These are phyloP conservation scores for Rostrohypoxylon terebratum DNA, from an alignment of 495 filamentous ascomycete species.

Conservation along the genomic window DNA sequence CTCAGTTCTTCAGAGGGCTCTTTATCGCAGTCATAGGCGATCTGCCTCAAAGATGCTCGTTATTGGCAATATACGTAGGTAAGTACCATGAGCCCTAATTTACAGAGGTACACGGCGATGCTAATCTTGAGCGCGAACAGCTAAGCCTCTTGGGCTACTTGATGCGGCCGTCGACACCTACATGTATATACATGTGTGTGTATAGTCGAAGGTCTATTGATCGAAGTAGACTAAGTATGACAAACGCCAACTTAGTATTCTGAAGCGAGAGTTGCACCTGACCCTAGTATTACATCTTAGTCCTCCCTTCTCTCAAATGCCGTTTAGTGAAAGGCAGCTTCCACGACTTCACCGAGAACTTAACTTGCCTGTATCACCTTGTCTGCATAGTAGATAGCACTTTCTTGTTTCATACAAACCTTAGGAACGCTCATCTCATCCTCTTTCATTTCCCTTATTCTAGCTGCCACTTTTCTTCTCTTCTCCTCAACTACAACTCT, in stretches of 20 bases:
- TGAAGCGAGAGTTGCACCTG: not conserved
- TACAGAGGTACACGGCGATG: not conserved
- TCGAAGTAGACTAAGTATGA: not conserved
- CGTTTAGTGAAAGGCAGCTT: not conserved
- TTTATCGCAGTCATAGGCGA: not conserved
- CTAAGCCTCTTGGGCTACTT: no score
- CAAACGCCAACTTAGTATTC: not conserved
- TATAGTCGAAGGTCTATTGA: no score
- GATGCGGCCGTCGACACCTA: no score
- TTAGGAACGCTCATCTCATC: not conserved
- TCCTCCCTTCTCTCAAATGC: not conserved
- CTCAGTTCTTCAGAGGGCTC: not conserved
- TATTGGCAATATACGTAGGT: not conserved
- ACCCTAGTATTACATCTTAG: not conserved
- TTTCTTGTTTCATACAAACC: not conserved
- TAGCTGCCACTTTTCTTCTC: not conserved
- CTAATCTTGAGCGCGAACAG: no score
- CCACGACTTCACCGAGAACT: not conserved
- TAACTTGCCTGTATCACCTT: not conserved
- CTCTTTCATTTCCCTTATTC: not conserved
- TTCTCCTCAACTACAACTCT: not conserved
- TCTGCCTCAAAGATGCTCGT: not conserved
- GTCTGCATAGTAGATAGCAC: not conserved
- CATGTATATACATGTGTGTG: no score
- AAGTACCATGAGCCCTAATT: not conserved